These are phyloP conservation scores for Starmerella etchellsii DNA, from an alignment of 805 yeast genomes.

Conservation along the genomic window DNA sequence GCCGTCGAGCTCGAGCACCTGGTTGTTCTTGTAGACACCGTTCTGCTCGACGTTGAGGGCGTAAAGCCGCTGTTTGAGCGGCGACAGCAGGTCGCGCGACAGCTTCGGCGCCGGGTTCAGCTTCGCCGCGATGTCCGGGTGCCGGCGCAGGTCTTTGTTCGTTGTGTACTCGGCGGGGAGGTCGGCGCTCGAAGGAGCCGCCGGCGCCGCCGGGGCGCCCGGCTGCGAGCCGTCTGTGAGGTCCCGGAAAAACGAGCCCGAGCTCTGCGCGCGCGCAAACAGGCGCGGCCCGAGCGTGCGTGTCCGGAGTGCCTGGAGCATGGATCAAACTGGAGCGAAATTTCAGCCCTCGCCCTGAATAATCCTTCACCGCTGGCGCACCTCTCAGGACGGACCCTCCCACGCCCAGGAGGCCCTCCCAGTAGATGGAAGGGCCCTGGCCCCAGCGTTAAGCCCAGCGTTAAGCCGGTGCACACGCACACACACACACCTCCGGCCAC, in stretches of 20 bases:
- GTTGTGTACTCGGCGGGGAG: conserved; percentile 7
- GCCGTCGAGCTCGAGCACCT: conserved; percentile 36
- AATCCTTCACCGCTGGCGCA: no score
- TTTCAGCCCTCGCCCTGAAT: no score
- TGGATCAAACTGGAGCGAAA: no score
- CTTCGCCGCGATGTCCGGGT: conserved; percentile 17
- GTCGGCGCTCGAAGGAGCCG: background rate
- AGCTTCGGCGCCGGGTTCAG: conserved; percentile 42
- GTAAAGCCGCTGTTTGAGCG: conserved; percentile 58
- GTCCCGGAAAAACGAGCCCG: conserved; percentile 13
- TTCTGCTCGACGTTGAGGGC: conserved; percentile 44
- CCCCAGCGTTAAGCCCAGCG: no score
- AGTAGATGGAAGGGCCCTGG: no score
- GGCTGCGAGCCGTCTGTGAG: conserved; percentile 2
- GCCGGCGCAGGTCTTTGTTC: conserved; percentile 18
- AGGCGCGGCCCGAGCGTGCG: conserved; percentile 4
- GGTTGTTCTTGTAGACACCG: conserved; percentile 54
- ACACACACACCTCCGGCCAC: no score
- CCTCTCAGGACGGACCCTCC: no score
- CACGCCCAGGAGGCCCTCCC: no score
- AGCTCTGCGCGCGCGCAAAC: conserved; percentile 8
- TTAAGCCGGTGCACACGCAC: no score
- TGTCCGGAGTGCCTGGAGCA: conserved; percentile 1
- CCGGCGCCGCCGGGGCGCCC: background rate
- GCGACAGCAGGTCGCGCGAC: conserved; percentile 37